A percentile compares a stretch with the other conserved stretches of the same genome.
Conservation (phyloP, 345 rosid species). For the Cochlearia excelsa region DNA sequence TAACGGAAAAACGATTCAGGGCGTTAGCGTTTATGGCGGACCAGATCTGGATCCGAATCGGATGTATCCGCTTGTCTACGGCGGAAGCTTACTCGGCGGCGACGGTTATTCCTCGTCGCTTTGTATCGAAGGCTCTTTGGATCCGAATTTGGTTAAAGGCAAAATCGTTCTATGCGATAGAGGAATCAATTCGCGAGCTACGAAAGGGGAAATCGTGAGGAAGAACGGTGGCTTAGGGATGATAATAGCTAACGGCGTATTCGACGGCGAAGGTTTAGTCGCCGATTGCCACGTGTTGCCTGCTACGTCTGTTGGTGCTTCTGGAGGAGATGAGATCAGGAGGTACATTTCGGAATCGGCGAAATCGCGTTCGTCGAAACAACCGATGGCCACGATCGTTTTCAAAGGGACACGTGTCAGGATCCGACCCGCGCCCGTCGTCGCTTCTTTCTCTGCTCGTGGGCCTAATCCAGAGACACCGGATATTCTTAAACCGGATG, state of each 20-base stretch:
- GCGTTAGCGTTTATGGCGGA: slow-evolving; percentile 72
- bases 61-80: slow-evolving; percentile 72
- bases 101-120: slow-evolving; percentile 72
- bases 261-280: slow-evolving; percentile 87
- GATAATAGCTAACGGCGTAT: slow-evolving; percentile 84
- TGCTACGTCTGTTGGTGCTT: slow-evolving; percentile 70
- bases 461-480: slow-evolving; percentile 84
- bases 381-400: slow-evolving; percentile 64
- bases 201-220: slow-evolving; percentile 76
- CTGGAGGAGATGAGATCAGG: slow-evolving; percentile 63
- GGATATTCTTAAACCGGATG: slow-evolving; percentile 78
- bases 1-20: slow-evolving; percentile 53
- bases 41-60: slow-evolving; percentile 46
- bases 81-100: slow-evolving; percentile 57
- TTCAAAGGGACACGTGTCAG: slow-evolving; percentile 73
- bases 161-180: slow-evolving; percentile 84
- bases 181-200: slow-evolving; percentile 82
- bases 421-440: slow-evolving; percentile 77
- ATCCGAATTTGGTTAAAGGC: slow-evolving; percentile 54
- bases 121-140: slow-evolving; percentile 78
- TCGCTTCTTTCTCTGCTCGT: slow-evolving; percentile 84
- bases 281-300: slow-evolving; percentile 92
- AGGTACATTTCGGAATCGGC: slow-evolving; percentile 46
- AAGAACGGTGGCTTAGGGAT: slow-evolving; percentile 85
- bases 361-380: slow-evolving; percentile 42